Evolutionary conservation across 176 grass and related monocot genomes (phyloP), one percentile per base, ranked within the genome.

Genomic region (Triticum monococcum): DNA sequence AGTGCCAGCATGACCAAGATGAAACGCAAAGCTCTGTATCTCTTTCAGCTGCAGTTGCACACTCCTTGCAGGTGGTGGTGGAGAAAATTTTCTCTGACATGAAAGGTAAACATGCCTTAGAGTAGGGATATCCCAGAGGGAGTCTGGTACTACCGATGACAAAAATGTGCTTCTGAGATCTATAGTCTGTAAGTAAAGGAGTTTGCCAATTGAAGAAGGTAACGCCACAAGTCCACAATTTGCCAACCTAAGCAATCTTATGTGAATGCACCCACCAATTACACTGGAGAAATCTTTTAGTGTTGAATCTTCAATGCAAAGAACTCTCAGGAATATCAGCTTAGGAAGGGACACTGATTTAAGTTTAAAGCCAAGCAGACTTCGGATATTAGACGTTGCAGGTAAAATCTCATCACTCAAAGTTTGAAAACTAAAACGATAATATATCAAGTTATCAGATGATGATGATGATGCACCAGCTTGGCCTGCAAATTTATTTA

Each of bases 101-200:
- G 31, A 2, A 25, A 64, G 63, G 12, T 65, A 65, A 28, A 65
- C 63, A 65, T 30, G 26, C 12, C 64, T 5, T 59, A 89, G 68
- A 20, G 64, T n/a, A 26, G 79, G 77, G 4, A 89, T 89, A 33
- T 71, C 64, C 87, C 90, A 92, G 8, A 86, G 71, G 1, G 68
- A 82, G 14, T 41, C 41, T 24, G 87, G 90, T 23, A 92, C 14
- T 5, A 14, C 13, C 12, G 78, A 16, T 3, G 37, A 16, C 37
- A 89, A 57, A 12, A 9, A 4, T 0, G 63, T 86, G 3, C 1
- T 2, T n/a, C 0, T 4, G 1, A 72, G 1, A 40, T 72, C 36
- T 72, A 72, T 41, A 13, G 18, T 68, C 7, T 68, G 65, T 1
- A 68, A 18, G 30, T 68, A 68, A 33, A 68, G 30, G 14, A 68